A percentile compares a stretch with the other conserved stretches of the same genome.
phyloP scores from a whole-genome alignment of 371 early-diverging fungal genomes.

The Parasitella parasitica region DNA sequence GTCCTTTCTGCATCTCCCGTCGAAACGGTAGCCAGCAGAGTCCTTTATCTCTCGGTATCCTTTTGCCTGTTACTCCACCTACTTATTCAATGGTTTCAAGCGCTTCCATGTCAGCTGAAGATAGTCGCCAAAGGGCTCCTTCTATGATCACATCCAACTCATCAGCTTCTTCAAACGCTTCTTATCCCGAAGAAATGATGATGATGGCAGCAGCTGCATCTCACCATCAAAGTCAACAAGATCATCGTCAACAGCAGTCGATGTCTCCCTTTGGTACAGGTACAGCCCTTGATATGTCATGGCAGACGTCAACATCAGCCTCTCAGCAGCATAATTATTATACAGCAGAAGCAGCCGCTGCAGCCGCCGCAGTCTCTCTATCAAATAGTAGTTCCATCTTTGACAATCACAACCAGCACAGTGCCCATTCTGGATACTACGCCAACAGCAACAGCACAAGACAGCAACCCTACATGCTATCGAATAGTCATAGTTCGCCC shows the following conservation, averaged over 20 bases:
- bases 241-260: conserved; percentile 1
- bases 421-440: neutral
- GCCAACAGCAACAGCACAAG: neutral
- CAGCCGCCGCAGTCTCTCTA: neutral
- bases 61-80: conserved; percentile 35
- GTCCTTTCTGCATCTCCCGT: conserved; percentile 50
- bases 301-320: conserved; percentile 4
- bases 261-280: conserved; percentile 7
- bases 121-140: conserved; percentile 11
- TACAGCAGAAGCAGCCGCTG: neutral
- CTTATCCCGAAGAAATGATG: conserved; percentile 19
- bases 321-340: neutral
- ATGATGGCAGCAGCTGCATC: conserved; percentile 12
- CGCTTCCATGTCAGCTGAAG: conserved; percentile 3
- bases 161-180: conserved; percentile 13
- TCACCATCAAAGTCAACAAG: conserved; percentile 1
- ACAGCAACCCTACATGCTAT: neutral
- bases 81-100: conserved; percentile 18
- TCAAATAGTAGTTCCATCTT: neutral
- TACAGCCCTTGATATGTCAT: conserved; percentile 12
- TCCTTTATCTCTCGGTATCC: conserved; percentile 25
- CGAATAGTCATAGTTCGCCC: neutral
- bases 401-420: neutral
- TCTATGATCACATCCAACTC: conserved; percentile 18
- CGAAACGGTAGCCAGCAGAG: conserved; percentile 43